Base-by-base conservation (phyloP, 495 filamentous ascomycete genomes). In the Hypomontagnella monticulosa region DNA sequence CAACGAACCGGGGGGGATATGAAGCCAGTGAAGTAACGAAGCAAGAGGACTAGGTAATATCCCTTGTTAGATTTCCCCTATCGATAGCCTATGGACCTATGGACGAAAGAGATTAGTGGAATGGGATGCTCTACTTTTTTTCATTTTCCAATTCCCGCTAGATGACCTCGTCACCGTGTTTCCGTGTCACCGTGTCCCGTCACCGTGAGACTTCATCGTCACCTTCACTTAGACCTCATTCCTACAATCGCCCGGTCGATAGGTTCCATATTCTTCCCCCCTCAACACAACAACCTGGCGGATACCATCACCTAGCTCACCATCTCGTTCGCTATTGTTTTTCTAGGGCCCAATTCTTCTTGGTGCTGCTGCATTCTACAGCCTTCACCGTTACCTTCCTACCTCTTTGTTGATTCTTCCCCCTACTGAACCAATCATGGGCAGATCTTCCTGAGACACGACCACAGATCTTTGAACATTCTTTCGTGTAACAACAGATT, bases 371-470 rank as follows among this genome's bases (percentile, higher is more conserved):
- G 23, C 23, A 27, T 27, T 27, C 23, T 6, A 3, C 3, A 6
- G 23, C 23, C 23, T 27, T 27, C 23, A 27, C 23, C 23, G 23
- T 27, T 27, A 3, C 6, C 23, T 27, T 4, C 3, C 11, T 19
- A 33, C 50, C 19, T 50, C 34, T n/a, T 34, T 61, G 23, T 18
- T 44, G 18, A 20, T 37, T 15, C n/a, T 27, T 51, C 23, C 51
- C 14, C 19, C 20, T 18, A n/a, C 27, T 34, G 44, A 57, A 15
- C 47, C 54, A 60, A 60, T 51, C 36, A 46, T 56, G 53, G 36
- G 33, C 32, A 50, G 27, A 34, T 32, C 32, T 34, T 20, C 32
- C 51, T 61, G 40, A 69, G 55, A 69, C 66, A 69, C 23, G 23
- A 56, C 38, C 54, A 58, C 48, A 37, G 23, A 54, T 57, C 33